Conservation (phyloP, 352 stramenopile species). For the Aphanomyces invadans region DNA sequence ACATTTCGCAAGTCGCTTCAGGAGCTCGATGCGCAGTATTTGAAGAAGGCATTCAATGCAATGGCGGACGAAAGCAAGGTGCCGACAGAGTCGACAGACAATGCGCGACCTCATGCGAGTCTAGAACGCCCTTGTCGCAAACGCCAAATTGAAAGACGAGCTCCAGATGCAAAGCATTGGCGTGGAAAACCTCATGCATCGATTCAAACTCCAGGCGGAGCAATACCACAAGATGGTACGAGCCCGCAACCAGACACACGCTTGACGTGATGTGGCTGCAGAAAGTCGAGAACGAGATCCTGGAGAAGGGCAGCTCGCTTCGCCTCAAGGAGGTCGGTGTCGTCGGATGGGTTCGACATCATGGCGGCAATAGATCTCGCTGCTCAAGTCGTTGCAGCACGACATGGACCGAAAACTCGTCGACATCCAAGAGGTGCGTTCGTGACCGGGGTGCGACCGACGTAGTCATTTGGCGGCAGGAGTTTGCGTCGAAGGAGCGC, state of each 20-base stretch:
- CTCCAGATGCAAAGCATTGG: constrained; percentile 68
- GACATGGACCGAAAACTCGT: constrained; percentile 44
- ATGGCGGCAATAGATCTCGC: constrained; percentile 10
- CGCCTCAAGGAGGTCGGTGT: constrained; percentile 46
- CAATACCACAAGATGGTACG: constrained; percentile 62
- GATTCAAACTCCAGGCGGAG: constrained; percentile 55
- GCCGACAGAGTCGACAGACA: too few relatives aligned
- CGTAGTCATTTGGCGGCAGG: not conserved
- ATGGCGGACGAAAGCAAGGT: constrained; percentile 83
- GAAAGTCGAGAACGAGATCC: constrained; percentile 73
- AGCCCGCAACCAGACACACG: not conserved
- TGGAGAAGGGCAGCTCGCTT: constrained; percentile 60
- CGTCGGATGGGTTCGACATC: constrained; percentile 23
- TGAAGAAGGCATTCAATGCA: constrained; percentile 74
- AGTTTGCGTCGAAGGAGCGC: not conserved
- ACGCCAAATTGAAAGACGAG: constrained; percentile 75
- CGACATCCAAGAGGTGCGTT: constrained; percentile 43
- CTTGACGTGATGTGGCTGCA: constrained; percentile 19
- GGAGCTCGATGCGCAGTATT: constrained; percentile 66
- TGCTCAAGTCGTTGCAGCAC: constrained; percentile 50
- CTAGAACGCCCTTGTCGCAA: constrained; percentile 70
- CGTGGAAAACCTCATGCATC: constrained; percentile 73
- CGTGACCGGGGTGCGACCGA: not conserved
- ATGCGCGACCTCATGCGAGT: too few relatives aligned
- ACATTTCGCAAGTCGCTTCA: constrained; percentile 68